Conservation (phyloP, 768 basidiomycete genomes). For the Phaeotremella fagi region DNA sequence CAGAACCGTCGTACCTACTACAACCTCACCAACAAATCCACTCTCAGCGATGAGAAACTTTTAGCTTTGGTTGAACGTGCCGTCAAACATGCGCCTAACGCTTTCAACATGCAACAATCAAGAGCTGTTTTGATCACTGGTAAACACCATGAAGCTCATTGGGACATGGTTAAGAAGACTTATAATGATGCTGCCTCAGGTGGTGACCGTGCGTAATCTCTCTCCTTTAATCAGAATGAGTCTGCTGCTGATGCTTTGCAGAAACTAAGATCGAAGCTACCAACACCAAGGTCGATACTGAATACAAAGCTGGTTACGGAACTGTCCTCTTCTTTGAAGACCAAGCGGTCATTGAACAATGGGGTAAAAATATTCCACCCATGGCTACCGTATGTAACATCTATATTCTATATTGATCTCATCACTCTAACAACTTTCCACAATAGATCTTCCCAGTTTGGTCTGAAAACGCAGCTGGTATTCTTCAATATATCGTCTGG, state of each 20-base stretch:
- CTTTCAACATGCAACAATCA: slow-evolving; percentile 49
- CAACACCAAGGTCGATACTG: slow-evolving; percentile 26
- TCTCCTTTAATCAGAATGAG: background rate
- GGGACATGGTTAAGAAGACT: slow-evolving; percentile 25
- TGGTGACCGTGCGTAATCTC: slow-evolving; percentile 12
- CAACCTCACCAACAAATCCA: slow-evolving; percentile 34
- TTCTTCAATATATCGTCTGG: slow-evolving; percentile 48
- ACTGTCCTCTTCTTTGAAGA: slow-evolving; percentile 50
- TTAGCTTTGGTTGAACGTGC: slow-evolving; percentile 43
- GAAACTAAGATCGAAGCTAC: slow-evolving; percentile 12
- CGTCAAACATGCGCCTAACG: slow-evolving; percentile 46
- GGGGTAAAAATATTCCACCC: slow-evolving; percentile 32
- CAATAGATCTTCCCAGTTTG: slow-evolving; percentile 34
- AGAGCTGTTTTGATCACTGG: slow-evolving; percentile 47
- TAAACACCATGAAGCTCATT: slow-evolving; percentile 37
- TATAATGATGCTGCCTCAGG: slow-evolving; percentile 8
- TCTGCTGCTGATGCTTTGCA: background rate
- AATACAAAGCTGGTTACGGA: slow-evolving; percentile 43
- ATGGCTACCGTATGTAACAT: slow-evolving; percentile 18
- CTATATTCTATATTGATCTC: background rate
- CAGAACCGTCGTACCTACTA: slow-evolving; percentile 47
- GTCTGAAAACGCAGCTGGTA: slow-evolving; percentile 44
- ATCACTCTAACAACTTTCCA: no score
- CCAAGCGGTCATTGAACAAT: slow-evolving; percentile 39
- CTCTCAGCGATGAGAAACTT: slow-evolving; percentile 42